These are phyloP conservation scores for Verruconis gallopava DNA, from an alignment of 2,329 filamentous ascomycete species.

Conservation along the genomic window DNA sequence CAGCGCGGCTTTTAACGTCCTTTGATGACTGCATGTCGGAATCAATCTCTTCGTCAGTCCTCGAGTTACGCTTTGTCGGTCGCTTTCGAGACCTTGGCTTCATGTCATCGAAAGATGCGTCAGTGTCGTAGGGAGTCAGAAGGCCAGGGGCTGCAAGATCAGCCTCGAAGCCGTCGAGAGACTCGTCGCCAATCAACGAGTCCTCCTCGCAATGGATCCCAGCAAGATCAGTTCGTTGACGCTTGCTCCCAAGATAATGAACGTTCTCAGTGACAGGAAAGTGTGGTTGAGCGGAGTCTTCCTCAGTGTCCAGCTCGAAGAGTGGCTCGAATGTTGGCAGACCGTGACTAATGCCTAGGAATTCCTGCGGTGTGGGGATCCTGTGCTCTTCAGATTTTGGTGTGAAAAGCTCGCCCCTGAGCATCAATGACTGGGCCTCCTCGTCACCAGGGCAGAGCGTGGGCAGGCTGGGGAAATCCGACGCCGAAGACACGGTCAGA, in stretches of 20 bases:
- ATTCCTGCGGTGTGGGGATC: conserved; percentile 26
- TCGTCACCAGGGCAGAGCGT: conserved; percentile 50
- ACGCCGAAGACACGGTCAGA: conserved; percentile 54
- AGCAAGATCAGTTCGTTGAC: conserved; percentile 57
- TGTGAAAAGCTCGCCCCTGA: conserved; percentile 31
- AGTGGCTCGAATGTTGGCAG: conserved; percentile 71
- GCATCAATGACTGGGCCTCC: conserved; percentile 43
- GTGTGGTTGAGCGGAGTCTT: conserved; percentile 69
- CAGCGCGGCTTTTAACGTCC: conserved; percentile 14
- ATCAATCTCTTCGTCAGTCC: conserved; percentile 21
- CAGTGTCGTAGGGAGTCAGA: conserved; percentile 48
- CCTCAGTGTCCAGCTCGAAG: conserved; percentile 81
- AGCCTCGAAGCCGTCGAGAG: conserved; percentile 65
- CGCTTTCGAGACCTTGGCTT: conserved; percentile 13
- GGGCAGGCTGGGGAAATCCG: conserved; percentile 53
- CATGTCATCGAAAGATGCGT: conserved; percentile 23
- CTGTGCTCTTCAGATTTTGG: conserved; percentile 26
- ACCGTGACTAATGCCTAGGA: conserved; percentile 38
- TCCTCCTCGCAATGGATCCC: conserved; percentile 54
- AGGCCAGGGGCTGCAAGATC: conserved; percentile 49
- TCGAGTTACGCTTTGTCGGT: conserved; percentile 4
- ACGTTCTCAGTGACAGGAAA: conserved; percentile 48
- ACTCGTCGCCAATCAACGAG: conserved; percentile 57
- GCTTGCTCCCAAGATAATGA: conserved; percentile 50
- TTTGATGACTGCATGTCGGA: conserved; percentile 16